phyloP scores from a whole-genome alignment of 2,329 filamentous ascomycete species.

The Fusarium tanahbumbuense region DNA sequence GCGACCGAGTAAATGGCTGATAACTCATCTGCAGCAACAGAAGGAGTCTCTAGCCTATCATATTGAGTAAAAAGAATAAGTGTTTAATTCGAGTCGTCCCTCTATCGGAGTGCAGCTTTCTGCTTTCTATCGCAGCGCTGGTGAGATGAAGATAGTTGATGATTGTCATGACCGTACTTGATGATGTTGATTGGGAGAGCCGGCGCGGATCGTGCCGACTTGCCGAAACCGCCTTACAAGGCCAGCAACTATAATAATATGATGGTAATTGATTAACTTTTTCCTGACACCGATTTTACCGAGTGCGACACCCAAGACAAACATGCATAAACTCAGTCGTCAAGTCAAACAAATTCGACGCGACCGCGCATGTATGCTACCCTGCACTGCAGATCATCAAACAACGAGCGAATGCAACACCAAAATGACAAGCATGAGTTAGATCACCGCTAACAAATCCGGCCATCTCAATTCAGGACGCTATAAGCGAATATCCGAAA shows the following conservation, averaged over 20 bases:
- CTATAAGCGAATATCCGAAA: background rate
- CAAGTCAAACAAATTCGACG: too few relatives aligned
- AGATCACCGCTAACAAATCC: background rate
- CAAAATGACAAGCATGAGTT: background rate
- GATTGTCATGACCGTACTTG: too few relatives aligned
- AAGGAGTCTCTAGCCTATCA: too few relatives aligned
- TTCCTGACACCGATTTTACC: background rate
- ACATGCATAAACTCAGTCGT: background rate
- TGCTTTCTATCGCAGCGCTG: too few relatives aligned
- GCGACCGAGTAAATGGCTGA: too few relatives aligned
- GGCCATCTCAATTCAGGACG: background rate
- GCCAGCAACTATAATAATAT: too few relatives aligned
- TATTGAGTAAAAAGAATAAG: too few relatives aligned
- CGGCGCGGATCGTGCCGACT: background rate
- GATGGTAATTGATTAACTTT: too few relatives aligned
- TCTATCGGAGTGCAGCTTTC: accelerated
- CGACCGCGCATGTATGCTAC: background rate
- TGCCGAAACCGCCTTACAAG: background rate
- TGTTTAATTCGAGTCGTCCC: too few relatives aligned
- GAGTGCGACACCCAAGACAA: background rate
- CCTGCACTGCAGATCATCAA: background rate
- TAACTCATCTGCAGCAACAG: too few relatives aligned
- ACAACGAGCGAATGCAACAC: background rate
- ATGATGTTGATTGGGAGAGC: too few relatives aligned
- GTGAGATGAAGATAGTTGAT: too few relatives aligned